Evolutionary conservation across 192 early-diverging fungal species (phyloP).

Genomic region (Pecoramyces ruminantium): DNA sequence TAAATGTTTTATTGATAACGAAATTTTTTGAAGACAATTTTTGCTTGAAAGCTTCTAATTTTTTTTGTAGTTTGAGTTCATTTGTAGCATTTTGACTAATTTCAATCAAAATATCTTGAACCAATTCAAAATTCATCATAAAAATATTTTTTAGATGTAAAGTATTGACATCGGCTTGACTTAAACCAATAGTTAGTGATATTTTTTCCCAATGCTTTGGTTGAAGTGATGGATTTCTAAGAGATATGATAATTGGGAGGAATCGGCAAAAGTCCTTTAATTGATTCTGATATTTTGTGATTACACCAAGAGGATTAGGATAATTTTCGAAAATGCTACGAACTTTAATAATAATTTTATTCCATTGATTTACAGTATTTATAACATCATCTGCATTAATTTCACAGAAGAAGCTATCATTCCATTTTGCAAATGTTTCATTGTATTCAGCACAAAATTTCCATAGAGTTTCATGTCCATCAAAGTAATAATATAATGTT

Average conservation of each 20-base stretch:
- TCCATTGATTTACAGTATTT: neutral
- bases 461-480: neutral
- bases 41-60: neutral
- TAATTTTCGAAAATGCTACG: neutral
- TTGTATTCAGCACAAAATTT: neutral
- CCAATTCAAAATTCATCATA: neutral
- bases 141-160: neutral
- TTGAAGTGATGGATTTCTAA: neutral
- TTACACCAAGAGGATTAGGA: neutral
- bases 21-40: neutral
- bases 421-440: neutral
- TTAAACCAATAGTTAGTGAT: neutral
- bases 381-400: neutral
- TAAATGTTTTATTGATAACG: neutral
- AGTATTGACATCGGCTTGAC: neutral
- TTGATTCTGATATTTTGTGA: neutral
- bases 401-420: neutral
- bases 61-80: neutral
- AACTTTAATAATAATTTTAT: neutral
- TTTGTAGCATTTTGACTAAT: neutral
- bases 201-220: neutral
- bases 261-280: neutral
- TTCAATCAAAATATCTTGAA: neutral
- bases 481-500: neutral
- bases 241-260: neutral